Percentiles rank a stretch among this genome's conserved stretches.
Evolutionary conservation across 116 monocot species (phyloP).

Genomic region (Dioscorea cayenensis): DNA sequence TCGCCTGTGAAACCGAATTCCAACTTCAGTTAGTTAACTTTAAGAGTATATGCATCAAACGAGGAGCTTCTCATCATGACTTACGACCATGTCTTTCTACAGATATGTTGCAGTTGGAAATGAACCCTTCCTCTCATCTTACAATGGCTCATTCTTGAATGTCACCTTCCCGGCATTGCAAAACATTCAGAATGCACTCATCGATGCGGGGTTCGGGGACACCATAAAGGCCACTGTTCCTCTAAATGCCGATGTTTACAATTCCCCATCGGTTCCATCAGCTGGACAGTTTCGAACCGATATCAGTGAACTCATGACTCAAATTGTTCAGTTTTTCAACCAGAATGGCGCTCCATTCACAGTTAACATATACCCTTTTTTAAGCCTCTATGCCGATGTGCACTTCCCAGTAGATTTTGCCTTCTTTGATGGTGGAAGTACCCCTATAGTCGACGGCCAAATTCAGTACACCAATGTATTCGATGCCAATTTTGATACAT

Average conservation of each 20-base stretch:
- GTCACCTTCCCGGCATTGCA: slow-evolving; percentile 34
- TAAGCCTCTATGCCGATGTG: slow-evolving; percentile 26
- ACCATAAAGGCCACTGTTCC: slow-evolving; percentile 35
- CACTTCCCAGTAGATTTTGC: slow-evolving; percentile 49
- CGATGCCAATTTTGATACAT: slow-evolving; percentile 51
- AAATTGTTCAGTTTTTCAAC: slow-evolving; percentile 29
- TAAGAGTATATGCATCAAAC: not conserved
- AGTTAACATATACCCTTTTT: slow-evolving; percentile 51
- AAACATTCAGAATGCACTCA: slow-evolving; percentile 39
- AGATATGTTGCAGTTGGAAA: slow-evolving; percentile 36
- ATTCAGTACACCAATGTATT: slow-evolving; percentile 41
- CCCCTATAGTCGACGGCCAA: slow-evolving; percentile 18
- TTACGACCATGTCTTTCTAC: not conserved
- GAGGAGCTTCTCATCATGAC: not conserved
- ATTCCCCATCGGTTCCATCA: slow-evolving; percentile 29
- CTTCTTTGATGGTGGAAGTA: slow-evolving; percentile 40
- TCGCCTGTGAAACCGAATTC: not conserved
- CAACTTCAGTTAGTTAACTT: not conserved
- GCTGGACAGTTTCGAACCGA: slow-evolving; percentile 24
- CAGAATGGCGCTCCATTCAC: slow-evolving; percentile 29
- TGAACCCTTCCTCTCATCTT: slow-evolving; percentile 36
- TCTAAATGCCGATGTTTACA: slow-evolving; percentile 40
- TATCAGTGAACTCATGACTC: slow-evolving; percentile 21
- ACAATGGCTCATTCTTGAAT: slow-evolving; percentile 24
- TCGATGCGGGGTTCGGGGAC: slow-evolving; percentile 24